phyloP scores from a whole-genome alignment of 495 filamentous ascomycete species.

The Talaromyces borbonicus region DNA sequence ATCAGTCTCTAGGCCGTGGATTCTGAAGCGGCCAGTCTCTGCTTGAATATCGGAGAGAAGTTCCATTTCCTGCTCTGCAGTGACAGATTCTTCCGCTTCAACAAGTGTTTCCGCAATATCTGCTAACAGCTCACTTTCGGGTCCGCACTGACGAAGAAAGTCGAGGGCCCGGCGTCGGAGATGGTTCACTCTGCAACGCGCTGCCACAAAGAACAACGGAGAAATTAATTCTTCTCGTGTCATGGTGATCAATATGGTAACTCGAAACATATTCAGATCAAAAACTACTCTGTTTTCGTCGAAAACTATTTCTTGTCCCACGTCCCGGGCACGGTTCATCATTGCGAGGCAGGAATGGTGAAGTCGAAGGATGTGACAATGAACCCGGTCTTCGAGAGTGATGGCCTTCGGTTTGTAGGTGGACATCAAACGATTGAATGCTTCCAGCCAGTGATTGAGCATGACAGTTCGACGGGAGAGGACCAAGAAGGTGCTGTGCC shows the following conservation, averaged over 20 bases:
- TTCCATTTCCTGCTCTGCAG: background rate
- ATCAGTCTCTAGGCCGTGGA: background rate
- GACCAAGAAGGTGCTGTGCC: background rate
- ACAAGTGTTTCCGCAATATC: background rate
- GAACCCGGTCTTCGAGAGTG: background rate
- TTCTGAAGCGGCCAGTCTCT: background rate
- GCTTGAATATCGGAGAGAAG: background rate
- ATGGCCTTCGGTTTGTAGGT: background rate
- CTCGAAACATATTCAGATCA: conserved; percentile 2
- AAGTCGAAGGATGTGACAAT: conserved; percentile 4
- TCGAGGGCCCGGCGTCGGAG: background rate
- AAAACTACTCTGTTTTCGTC: conserved; percentile 1
- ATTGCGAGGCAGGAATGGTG: conserved; percentile 2
- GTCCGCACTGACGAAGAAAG: background rate
- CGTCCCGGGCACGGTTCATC: background rate
- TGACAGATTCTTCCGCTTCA: background rate
- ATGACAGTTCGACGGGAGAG: background rate
- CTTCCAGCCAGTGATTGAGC: conserved; percentile 5
- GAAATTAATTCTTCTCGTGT: background rate
- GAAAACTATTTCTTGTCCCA: conserved; percentile 2
- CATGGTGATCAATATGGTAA: background rate
- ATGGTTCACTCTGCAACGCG: conserved; percentile 1
- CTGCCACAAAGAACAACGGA: conserved; percentile 3
- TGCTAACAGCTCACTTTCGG: background rate
- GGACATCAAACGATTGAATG: conserved; percentile 3